phyloP scores from a whole-genome alignment of 371 early-diverging fungal genomes.

The Circinella umbellata region DNA sequence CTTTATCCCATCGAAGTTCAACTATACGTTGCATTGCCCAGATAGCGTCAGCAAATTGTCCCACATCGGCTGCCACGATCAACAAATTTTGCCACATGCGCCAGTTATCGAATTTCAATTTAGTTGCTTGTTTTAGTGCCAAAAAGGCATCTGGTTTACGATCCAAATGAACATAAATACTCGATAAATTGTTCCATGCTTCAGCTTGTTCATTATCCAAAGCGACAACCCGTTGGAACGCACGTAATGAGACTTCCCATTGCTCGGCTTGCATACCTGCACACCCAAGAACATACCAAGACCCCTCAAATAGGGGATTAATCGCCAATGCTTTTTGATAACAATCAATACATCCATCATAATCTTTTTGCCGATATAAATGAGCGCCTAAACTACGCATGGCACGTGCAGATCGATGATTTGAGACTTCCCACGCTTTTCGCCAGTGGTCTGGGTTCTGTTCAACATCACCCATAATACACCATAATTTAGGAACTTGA shows the following conservation, averaged over 20 bases:
- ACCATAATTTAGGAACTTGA: constrained; percentile 80
- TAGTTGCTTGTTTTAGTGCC: constrained; percentile 84
- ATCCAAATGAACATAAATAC: constrained; percentile 74
- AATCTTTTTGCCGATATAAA: constrained; percentile 70
- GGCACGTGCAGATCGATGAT: constrained; percentile 83
- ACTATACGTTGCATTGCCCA: constrained; percentile 85
- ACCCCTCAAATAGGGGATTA: constrained; percentile 93
- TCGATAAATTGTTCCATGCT: constrained; percentile 96
- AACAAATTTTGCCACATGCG: constrained; percentile 94
- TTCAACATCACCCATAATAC: constrained; percentile 88
- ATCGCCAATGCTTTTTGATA: constrained; percentile 82
- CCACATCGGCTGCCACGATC: constrained; percentile 77
- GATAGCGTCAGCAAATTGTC: constrained; percentile 84
- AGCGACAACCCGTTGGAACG: constrained; percentile 79
- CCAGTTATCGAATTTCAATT: constrained; percentile 81
- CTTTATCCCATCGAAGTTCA: constrained; percentile 73
- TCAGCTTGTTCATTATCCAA: constrained; percentile 89
- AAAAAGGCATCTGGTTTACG: constrained; percentile 80
- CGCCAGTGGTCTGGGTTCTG: constrained; percentile 79
- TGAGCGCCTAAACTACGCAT: constrained; percentile 91
- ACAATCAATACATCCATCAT: constrained; percentile 55
- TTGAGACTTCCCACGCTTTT: constrained; percentile 90
- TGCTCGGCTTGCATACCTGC: constrained; percentile 85
- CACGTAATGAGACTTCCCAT: constrained; percentile 75
- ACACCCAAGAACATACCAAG: constrained; percentile 97